Base-by-base conservation (phyloP, 2,329 filamentous ascomycete genomes). In the Scedosporium apiospermum region DNA sequence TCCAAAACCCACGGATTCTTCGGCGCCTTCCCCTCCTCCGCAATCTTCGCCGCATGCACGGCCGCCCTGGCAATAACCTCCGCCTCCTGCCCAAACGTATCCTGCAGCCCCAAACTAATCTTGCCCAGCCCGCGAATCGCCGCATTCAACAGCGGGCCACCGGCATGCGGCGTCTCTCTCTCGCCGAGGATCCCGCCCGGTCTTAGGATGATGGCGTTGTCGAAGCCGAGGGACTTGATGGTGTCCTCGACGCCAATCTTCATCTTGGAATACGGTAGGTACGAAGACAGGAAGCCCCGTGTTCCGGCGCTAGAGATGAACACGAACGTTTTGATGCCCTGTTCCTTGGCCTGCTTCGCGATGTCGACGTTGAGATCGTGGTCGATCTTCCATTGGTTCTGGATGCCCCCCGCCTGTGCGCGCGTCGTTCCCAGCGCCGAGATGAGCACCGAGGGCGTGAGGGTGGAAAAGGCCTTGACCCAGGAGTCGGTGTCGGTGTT, bases 201-300 rank as follows among this genome's bases (percentile, higher is more conserved):
- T 55, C 86, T 74, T 23, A 88, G 58, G 62, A 97, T 88, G 62
- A 96, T 82, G 4, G 87, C 88, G 66, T 89, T 85, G 59, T 93
- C 89, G 70, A 96, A 96, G 4, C 78, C 87, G 3, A 93, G 75
- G 51, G 76, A 83, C 71, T 84, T 83, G 64, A 96, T 82, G 16
- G 85, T 79, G 41, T 96, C 88, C 73, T 98, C 93, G 49, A 96
- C 85, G 68, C 95, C 90, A 26, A 85, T 86, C 80, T 97, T 97
- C 90, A 97, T 95, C 73, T 78, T 66, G 77, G 84, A 65, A 75
- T 81, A 75, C 69, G 79, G 76, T 71, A 83, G n/a, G 77, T 79
- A 60, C 74, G 75, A 58, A 53, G 67, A 59, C 38, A 76, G 34
- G 46, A 80, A 27, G 14, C 77, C 71, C 21, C 78, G 74, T 1